Evolutionary conservation across 768 basidiomycete genomes (phyloP).

Genomic region (Boletus barrowsii): DNA sequence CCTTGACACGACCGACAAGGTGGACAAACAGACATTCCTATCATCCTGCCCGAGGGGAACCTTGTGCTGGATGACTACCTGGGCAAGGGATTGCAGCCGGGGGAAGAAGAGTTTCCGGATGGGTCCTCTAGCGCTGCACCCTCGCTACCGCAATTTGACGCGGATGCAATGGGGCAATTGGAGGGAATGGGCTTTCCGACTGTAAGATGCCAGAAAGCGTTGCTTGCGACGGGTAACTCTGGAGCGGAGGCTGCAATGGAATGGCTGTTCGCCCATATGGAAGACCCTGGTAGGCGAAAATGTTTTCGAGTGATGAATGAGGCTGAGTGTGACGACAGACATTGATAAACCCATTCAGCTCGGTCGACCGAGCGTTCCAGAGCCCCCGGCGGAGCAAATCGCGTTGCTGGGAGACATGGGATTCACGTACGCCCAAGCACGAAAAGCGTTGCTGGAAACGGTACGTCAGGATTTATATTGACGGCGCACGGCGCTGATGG

Average conservation of each 20-base stretch:
- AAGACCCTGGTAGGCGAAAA: slow-evolving; percentile 69
- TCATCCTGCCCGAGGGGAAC: slow-evolving; percentile 61
- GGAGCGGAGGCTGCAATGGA: slow-evolving; percentile 86
- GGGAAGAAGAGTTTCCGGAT: slow-evolving; percentile 69
- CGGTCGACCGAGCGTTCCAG: slow-evolving; percentile 33
- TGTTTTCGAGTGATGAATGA: not conserved
- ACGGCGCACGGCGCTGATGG: not conserved
- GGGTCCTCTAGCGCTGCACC: slow-evolving; percentile 39
- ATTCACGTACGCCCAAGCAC: slow-evolving; percentile 77
- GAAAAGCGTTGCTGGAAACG: slow-evolving; percentile 84
- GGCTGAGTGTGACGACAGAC: slow-evolving; percentile 44
- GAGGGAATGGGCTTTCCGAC: slow-evolving; percentile 90
- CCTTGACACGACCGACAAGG: not conserved
- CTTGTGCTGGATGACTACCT: slow-evolving; percentile 64
- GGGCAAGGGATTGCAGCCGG: slow-evolving; percentile 65
- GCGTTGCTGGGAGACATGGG: slow-evolving; percentile 86
- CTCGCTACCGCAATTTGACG: slow-evolving; percentile 65
- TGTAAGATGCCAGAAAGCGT: slow-evolving; percentile 83
- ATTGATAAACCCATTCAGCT: slow-evolving; percentile 76
- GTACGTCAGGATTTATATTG: slow-evolving; percentile 41
- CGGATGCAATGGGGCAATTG: slow-evolving; percentile 68
- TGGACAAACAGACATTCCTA: slow-evolving; percentile 67
- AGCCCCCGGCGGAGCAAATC: slow-evolving; percentile 71
- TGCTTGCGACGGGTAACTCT: slow-evolving; percentile 80
- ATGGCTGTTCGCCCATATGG: slow-evolving; percentile 95